These are phyloP conservation scores for Phytophthora citricola DNA, from an alignment of 352 stramenopile genomes.

Conservation along the genomic window DNA sequence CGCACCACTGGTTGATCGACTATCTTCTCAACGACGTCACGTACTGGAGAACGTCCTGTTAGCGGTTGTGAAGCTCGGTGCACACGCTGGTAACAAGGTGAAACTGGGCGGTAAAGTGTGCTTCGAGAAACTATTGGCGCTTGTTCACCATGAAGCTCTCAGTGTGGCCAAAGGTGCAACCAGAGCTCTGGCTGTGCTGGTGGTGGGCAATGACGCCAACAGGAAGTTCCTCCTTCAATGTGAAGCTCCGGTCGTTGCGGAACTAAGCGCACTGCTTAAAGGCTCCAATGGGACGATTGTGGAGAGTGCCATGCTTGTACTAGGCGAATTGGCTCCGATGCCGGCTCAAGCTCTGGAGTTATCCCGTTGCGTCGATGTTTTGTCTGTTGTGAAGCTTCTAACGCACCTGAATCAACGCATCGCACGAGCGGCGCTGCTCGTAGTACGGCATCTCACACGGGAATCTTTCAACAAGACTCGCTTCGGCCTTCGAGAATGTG, in stretches of 20 bases:
- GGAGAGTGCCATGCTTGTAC: constrained; percentile 73
- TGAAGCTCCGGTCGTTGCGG: constrained; percentile 52
- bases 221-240: constrained; percentile 74
- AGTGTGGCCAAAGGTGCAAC: constrained; percentile 71
- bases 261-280: constrained; percentile 70
- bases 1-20: constrained; percentile 56
- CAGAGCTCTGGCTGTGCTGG: constrained; percentile 62
- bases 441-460: constrained; percentile 68
- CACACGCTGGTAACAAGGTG: constrained; percentile 79
- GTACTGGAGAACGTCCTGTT: constrained; percentile 77
- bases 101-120: constrained; percentile 77
- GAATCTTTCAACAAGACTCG: constrained; percentile 84
- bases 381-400: constrained; percentile 67
- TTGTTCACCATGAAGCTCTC: constrained; percentile 72
- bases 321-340: constrained; percentile 71
- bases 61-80: constrained; percentile 72
- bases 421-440: constrained; percentile 55
- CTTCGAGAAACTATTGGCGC: constrained; percentile 71
- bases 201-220: constrained; percentile 76
- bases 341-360: constrained; percentile 72
- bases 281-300: constrained; percentile 70
- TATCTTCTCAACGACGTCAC: constrained; percentile 72
- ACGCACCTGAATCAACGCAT: constrained; percentile 70
- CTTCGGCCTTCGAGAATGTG: constrained; percentile 65
- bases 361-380: constrained; percentile 71